Conservation (phyloP, 164 flowering plant species). For the Houttuynia cordata region DNA sequence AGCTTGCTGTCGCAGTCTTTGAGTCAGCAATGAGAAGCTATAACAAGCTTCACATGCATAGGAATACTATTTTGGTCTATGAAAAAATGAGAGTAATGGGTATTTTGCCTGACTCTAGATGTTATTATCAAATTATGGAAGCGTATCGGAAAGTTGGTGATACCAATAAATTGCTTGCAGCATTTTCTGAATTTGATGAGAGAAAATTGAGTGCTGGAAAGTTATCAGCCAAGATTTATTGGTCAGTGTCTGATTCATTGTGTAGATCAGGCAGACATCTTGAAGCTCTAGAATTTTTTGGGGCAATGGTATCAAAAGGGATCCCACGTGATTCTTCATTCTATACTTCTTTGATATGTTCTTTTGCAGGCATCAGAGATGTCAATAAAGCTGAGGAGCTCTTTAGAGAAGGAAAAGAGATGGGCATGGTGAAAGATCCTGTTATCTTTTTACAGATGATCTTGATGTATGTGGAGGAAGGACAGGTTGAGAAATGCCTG, state of each 20-base stretch:
- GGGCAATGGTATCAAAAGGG: constrained; percentile 34
- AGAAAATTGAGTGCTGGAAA: constrained; percentile 7
- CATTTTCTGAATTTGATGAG: constrained; percentile 40
- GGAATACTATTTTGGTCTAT: constrained; percentile 32
- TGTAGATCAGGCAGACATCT: constrained; percentile 37
- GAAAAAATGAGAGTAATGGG: constrained; percentile 30
- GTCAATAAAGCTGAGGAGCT: constrained; percentile 44
- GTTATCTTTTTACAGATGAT: constrained; percentile 48
- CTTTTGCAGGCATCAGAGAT: constrained; percentile 43
- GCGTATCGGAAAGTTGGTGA: constrained; percentile 38
- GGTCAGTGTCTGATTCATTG: constrained; percentile 40
- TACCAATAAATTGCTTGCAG: constrained; percentile 23
- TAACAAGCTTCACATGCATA: constrained; percentile 69
- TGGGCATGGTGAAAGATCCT: constrained; percentile 48
- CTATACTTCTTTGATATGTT: constrained; percentile 46
- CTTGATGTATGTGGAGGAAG: constrained; percentile 54
- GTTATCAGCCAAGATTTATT: constrained; percentile 20
- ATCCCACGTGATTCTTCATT: constrained; percentile 24
- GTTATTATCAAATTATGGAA: constrained; percentile 49
- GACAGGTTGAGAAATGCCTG: constrained; percentile 43
- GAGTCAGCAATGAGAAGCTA: constrained; percentile 57
- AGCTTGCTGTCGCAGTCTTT: constrained; percentile 28
- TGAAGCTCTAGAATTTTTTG: constrained; percentile 52
- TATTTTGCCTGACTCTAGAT: constrained; percentile 23
- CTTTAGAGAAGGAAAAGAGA: constrained; percentile 39